A percentile compares a stretch with the other conserved stretches of the same genome.
These are phyloP conservation scores for Pyrenophora graminea DNA, from an alignment of 2,329 filamentous ascomycete species.

Conservation along the genomic window DNA sequence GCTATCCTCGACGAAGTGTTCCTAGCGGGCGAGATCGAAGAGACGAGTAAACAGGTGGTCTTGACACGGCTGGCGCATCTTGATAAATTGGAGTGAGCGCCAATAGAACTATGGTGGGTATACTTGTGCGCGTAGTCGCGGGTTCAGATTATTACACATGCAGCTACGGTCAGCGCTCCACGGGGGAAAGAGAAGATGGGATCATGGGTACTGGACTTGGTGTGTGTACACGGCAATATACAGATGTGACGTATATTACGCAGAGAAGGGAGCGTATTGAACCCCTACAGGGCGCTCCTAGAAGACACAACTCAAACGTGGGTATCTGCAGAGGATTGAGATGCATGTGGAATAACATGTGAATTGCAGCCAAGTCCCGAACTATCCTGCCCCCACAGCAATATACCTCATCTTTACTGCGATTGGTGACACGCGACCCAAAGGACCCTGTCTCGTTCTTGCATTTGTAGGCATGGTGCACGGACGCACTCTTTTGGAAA, in stretches of 20 bases:
- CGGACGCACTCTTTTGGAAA: slow-evolving; percentile 24
- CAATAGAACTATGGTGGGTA: neutral
- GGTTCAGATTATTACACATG: neutral
- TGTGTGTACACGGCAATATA: too few relatives aligned
- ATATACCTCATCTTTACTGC: neutral
- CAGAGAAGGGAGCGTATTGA: too few relatives aligned
- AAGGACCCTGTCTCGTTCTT: slow-evolving; percentile 19
- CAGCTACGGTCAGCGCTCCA: too few relatives aligned
- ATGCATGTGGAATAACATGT: too few relatives aligned
- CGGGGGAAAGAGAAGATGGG: too few relatives aligned
- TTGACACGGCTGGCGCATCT: slow-evolving; percentile 91
- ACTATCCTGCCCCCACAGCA: neutral
- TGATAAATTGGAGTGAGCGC: slow-evolving; percentile 81
- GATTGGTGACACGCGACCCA: slow-evolving; percentile 8
- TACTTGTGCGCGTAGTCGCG: neutral
- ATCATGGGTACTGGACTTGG: too few relatives aligned
- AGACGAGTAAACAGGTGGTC: slow-evolving; percentile 98
- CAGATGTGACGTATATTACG: too few relatives aligned
- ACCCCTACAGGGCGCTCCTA: too few relatives aligned
- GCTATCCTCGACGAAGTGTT: slow-evolving; percentile 99
- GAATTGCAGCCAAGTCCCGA: too few relatives aligned
- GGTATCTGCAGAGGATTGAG: too few relatives aligned
- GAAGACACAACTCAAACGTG: neutral
- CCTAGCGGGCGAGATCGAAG: slow-evolving; percentile 94
- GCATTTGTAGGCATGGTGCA: slow-evolving; percentile 24